Evolutionary conservation across 2,329 filamentous ascomycete species (phyloP).

Genomic region (Hypoxylon rubiginosum): DNA sequence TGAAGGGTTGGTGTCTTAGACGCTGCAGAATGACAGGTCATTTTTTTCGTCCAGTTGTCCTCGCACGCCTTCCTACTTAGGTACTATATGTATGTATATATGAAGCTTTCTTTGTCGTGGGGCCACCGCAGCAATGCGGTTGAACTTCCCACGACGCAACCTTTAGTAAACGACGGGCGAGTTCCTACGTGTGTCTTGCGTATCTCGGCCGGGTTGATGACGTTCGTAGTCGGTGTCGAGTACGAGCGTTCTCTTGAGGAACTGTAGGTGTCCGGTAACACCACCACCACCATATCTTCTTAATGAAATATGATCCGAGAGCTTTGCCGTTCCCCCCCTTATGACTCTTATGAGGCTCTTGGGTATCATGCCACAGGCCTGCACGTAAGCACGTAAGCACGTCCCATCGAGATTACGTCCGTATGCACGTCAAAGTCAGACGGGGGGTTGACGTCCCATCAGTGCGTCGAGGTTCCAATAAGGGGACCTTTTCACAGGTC

Average conservation of each 20-base stretch:
- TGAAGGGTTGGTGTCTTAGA: not conserved
- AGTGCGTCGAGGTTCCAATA: not conserved
- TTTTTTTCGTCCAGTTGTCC: conserved; percentile 6
- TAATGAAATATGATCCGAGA: not conserved
- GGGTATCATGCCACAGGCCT: not conserved
- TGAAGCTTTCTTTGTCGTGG: conserved; percentile 17
- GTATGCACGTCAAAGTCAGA: not conserved
- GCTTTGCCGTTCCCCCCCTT: not conserved
- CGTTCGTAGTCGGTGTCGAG: not conserved
- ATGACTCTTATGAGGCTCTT: not conserved
- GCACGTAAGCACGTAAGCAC: not conserved
- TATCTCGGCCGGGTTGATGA: conserved; percentile 4
- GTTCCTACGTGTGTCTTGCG: not conserved
- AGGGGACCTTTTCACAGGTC: not conserved
- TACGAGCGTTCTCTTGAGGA: not conserved
- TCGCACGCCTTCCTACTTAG: conserved; percentile 6
- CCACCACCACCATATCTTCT: not conserved
- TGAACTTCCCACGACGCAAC: conserved; percentile 11
- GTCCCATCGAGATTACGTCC: not conserved
- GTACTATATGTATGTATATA: not conserved
- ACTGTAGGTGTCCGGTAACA: not conserved
- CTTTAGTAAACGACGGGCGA: conserved; percentile 9
- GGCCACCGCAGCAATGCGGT: conserved; percentile 12
- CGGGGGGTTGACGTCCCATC: not conserved
- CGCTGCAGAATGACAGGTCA: conserved; percentile 15